Base-by-base conservation (phyloP, 768 basidiomycete genomes). In the Pleurotus tuoliensis region DNA sequence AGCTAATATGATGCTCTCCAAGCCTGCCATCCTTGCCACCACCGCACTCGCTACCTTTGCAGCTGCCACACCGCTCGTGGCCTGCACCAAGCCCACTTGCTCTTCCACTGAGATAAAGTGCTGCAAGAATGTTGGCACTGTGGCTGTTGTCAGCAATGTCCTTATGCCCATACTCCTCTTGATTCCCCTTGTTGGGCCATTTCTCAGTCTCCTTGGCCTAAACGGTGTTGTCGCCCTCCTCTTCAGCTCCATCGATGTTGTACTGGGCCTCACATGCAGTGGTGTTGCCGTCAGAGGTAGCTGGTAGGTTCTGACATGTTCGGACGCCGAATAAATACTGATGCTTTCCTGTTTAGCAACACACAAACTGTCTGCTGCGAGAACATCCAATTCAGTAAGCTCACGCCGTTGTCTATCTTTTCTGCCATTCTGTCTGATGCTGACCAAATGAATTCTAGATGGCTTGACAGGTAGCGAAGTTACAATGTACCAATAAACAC, bases 381-480 rank as follows among this genome's bases (percentile, higher is more conserved):
- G 44, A 49, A 54, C 25, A 40, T 54, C 24, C 25, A 7, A 12
- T 54, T 54, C 43, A 54, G 52, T 41, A n/a, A 15, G 48, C 39
- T 2, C 30, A 11, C 30, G 22, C 22, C 22, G 22, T 24, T 2
- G 22, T 24, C 22, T 24, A 24, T 0, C 22, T 24, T 24, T 24
- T 24, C 22, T 24, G 22, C 22, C 22, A 4, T 24, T 24, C 22
- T 24, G 22, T 24, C 22, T 3, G 22, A 34, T 34, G 30, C 30
- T 34, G 7, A 34, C 30, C 30, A 24, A 24, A 25, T 34, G 1
- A 1, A 34, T 34, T 34, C 30, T 2, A 34, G 30, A 34, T 9
- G 30, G 30, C 1, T 34, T 34, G 30, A 34, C n/a, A n/a, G n/a
- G n/a, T n/a, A n/a, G n/a, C n/a, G n/a, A n/a, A n/a, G n/a, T n/a